These are phyloP conservation scores for Botrytis fabae DNA, from an alignment of 2,329 filamentous ascomycete species.

Conservation along the genomic window DNA sequence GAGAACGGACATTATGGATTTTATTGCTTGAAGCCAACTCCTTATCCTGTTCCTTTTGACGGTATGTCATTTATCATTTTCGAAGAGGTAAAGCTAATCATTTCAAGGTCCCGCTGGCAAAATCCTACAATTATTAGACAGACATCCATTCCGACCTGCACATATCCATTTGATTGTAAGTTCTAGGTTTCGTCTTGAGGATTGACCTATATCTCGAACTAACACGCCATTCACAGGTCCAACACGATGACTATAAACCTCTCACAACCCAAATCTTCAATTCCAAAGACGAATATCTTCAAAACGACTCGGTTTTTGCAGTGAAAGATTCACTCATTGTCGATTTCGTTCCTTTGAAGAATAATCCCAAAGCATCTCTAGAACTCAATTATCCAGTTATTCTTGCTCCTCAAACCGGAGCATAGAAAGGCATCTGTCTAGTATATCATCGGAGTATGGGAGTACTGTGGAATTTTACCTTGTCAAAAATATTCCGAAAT, in stretches of 20 bases:
- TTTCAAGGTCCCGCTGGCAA: constrained; percentile 55
- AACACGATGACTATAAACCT: constrained; percentile 55
- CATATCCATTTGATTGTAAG: constrained; percentile 63
- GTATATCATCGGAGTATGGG: not conserved
- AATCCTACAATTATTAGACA: constrained; percentile 57
- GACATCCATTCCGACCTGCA: constrained; percentile 61
- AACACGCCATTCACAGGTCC: constrained; percentile 25
- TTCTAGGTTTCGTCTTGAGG: not conserved
- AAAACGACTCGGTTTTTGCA: constrained; percentile 52
- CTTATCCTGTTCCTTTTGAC: constrained; percentile 40
- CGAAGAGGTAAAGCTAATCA: constrained; percentile 20
- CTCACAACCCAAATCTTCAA: constrained; percentile 78
- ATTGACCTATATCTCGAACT: not conserved
- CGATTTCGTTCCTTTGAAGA: constrained; percentile 49
- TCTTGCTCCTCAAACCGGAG: constrained; percentile 25
- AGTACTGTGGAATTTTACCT: not conserved
- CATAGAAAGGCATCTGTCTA: not conserved
- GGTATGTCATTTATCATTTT: constrained; percentile 28
- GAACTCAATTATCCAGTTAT: constrained; percentile 40
- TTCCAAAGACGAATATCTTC: constrained; percentile 63
- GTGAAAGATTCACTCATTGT: constrained; percentile 55
- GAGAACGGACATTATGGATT: constrained; percentile 55
- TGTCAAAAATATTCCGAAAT: not conserved
- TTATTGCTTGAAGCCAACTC: constrained; percentile 51
- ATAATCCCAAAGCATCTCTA: constrained; percentile 41